A percentile compares a stretch with the other conserved stretches of the same genome.
Evolutionary conservation across 768 basidiomycete genomes (phyloP).

Genomic region (Cyclocybe cylindracea): DNA sequence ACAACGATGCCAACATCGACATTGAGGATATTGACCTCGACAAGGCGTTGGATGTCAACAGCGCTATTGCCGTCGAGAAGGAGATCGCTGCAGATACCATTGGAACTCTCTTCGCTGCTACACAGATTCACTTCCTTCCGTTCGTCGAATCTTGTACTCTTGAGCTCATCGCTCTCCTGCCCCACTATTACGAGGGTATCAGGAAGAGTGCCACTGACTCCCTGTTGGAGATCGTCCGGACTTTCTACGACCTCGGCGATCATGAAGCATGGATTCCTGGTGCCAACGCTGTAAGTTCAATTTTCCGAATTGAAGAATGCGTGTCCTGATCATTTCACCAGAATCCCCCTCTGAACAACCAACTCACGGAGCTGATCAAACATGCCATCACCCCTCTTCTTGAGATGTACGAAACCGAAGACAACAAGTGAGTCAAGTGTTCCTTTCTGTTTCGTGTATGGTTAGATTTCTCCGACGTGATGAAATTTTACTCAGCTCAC

Average conservation of each 20-base stretch:
- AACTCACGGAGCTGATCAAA: constrained; percentile 78
- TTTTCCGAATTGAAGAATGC: neutral
- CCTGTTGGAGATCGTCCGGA: constrained; percentile 84
- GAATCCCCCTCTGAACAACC: constrained; percentile 52
- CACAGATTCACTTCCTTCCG: constrained; percentile 83
- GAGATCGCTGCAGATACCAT: constrained; percentile 98
- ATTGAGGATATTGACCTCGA: constrained; percentile 82
- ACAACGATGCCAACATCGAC: constrained; percentile 57
- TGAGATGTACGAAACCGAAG: constrained; percentile 91
- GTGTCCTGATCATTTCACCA: constrained; percentile 3
- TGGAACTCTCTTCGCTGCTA: constrained; percentile 85
- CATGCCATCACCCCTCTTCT: constrained; percentile 75
- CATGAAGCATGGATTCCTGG: constrained; percentile 85
- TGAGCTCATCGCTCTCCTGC: constrained; percentile 75
- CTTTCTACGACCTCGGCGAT: constrained; percentile 87
- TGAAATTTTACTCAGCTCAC: constrained; percentile 79
- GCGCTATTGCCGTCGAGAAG: constrained; percentile 97
- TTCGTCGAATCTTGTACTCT: constrained; percentile 83
- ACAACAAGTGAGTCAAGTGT: constrained; percentile 81
- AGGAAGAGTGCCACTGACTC: constrained; percentile 90
- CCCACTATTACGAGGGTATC: constrained; percentile 98
- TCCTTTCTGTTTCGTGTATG: constrained; percentile 7
- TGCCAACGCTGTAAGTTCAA: constrained; percentile 52
- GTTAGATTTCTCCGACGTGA: constrained; percentile 28
- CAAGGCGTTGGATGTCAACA: constrained; percentile 90